Conservation (phyloP, 805 yeast species). For the Ogataea methylovora region DNA sequence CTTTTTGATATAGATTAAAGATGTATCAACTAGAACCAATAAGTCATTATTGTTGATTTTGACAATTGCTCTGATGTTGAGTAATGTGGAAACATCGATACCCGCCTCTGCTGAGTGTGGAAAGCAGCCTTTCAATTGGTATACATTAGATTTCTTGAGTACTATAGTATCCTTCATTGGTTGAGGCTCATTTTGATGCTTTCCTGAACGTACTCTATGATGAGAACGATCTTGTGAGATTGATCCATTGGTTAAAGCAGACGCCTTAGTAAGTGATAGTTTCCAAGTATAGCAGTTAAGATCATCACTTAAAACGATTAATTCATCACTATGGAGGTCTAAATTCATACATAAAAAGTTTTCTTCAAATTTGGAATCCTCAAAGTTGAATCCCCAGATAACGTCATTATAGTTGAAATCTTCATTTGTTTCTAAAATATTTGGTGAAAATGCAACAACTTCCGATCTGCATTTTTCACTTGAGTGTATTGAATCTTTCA, state of each 20-base stretch:
- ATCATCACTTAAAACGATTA: conserved; percentile 23
- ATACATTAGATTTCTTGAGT: conserved; percentile 17
- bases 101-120: background rate
- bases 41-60: conserved; percentile 22
- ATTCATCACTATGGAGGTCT: conserved; percentile 19
- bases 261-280: conserved; percentile 5
- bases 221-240: background rate
- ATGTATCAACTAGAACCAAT: conserved; percentile 20
- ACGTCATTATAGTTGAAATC: conserved; percentile 20
- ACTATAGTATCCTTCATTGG: conserved; percentile 4
- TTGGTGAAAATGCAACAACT: conserved; percentile 20
- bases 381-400: conserved; percentile 28
- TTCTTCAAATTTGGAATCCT: conserved; percentile 18
- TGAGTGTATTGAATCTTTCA: background rate
- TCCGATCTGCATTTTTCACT: conserved; percentile 17
- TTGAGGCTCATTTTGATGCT: background rate
- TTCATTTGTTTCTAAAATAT: conserved; percentile 13
- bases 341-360: conserved; percentile 21
- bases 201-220: no score
- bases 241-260: background rate
- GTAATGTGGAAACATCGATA: conserved; percentile 12
- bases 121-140: conserved; percentile 21
- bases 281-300: conserved; percentile 29
- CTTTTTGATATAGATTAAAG: conserved; percentile 20
- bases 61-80: conserved; percentile 18